Evolutionary conservation across 345 rosid species (phyloP).

Genomic region (Brassica juncea): DNA sequence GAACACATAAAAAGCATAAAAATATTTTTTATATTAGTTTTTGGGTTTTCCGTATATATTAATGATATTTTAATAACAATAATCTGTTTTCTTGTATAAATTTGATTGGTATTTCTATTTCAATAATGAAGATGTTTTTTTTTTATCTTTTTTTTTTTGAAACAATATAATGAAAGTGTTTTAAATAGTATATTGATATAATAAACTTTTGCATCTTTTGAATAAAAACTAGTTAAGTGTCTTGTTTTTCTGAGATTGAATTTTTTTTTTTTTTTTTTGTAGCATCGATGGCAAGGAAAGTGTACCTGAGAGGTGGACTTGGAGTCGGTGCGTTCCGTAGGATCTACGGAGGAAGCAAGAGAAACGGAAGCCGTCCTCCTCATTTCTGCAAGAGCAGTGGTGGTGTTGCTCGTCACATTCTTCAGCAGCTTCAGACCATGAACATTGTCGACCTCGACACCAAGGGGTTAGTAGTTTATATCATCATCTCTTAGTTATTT

Average conservation of each 20-base stretch:
- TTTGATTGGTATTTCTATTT: too few relatives aligned
- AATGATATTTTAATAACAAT: too few relatives aligned
- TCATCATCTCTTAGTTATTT: background rate
- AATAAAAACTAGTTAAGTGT: too few relatives aligned
- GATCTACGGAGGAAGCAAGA: slow-evolving; percentile 47
- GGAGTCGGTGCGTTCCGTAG: slow-evolving; percentile 49
- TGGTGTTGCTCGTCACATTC: slow-evolving; percentile 47
- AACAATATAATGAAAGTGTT: too few relatives aligned
- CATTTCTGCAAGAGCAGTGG: slow-evolving; percentile 49
- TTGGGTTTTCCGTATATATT: too few relatives aligned
- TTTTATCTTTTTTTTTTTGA: too few relatives aligned
- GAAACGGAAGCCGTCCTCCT: slow-evolving; percentile 46
- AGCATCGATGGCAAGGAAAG: slow-evolving; percentile 48
- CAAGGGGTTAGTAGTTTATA: slow-evolving; percentile 37
- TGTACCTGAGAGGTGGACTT: slow-evolving; percentile 44
- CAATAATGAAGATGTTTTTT: too few relatives aligned
- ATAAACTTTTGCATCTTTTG: background rate
- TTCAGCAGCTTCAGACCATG: slow-evolving; percentile 46
- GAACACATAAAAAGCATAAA: too few relatives aligned
- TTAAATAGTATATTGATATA: background rate
- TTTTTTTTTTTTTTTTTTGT: background rate
- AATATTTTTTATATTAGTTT: too few relatives aligned
- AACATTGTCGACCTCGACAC: slow-evolving; percentile 43
- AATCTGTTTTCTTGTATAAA: too few relatives aligned
- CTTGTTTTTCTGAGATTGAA: background rate